phyloP scores from a whole-genome alignment of 306 rosid genomes.

The Cucurbita moschata region DNA sequence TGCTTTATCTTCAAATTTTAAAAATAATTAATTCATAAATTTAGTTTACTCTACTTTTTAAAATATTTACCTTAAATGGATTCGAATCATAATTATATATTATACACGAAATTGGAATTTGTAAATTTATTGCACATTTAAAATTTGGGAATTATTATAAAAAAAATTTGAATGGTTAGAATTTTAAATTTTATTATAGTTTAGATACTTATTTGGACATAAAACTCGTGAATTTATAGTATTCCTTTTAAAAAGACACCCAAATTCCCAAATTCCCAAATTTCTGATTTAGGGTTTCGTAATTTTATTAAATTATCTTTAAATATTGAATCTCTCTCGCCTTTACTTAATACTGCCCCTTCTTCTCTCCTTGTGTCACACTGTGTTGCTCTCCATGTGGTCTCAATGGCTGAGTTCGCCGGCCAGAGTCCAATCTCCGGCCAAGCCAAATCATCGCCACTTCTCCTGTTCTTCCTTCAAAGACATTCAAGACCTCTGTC shows the following conservation, averaged over 20 bases:
- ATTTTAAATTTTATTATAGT: no score
- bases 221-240: neutral
- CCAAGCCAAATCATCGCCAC: neutral
- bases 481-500: constrained; percentile 44
- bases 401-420: constrained; percentile 62
- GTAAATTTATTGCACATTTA: no score
- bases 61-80: neutral
- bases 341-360: neutral
- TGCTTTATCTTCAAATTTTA: neutral
- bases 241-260: neutral
- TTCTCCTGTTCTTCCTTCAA: constrained; percentile 56
- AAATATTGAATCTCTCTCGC: neutral
- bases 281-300: neutral
- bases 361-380: neutral
- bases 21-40: no score
- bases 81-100: no score
- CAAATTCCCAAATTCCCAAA: neutral
- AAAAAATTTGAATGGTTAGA: no score
- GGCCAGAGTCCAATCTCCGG: constrained; percentile 21
- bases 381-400: constrained; percentile 36
- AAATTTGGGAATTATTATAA: no score
- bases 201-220: no score
- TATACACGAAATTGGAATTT: neutral
- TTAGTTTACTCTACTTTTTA: no score
- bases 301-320: neutral